A percentile compares a stretch with the other conserved stretches of the same genome.
These are phyloP conservation scores for Myriosclerotinia curreyana DNA, from an alignment of 2,329 filamentous ascomycete species.

Conservation along the genomic window DNA sequence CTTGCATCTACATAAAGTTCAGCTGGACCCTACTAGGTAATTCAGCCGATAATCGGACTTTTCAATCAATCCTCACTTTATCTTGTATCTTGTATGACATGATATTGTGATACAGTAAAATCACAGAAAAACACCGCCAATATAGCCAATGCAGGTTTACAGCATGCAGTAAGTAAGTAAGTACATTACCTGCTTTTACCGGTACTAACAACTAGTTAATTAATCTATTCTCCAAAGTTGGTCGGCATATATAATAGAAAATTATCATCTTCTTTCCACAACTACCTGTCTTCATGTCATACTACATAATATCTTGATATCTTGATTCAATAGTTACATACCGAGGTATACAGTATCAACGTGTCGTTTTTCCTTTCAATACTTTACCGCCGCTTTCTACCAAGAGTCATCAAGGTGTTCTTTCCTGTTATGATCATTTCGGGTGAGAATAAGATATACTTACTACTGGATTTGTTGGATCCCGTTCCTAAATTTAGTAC, in stretches of 20 bases:
- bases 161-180: too few relatives aligned
- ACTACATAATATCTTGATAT: background rate
- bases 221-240: background rate
- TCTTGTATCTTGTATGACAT: constrained; percentile 6
- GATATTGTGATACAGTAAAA: background rate
- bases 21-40: background rate
- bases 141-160: too few relatives aligned
- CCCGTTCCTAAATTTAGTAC: too few relatives aligned
- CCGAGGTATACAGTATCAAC: too few relatives aligned
- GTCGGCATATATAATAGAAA: background rate
- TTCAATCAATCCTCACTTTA: background rate
- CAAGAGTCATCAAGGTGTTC: background rate
- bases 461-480: too few relatives aligned
- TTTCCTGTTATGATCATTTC: too few relatives aligned
- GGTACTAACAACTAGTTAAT: background rate
- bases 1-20: background rate
- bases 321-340: background rate
- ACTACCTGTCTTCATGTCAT: background rate
- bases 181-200: background rate
- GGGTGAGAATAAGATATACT: too few relatives aligned
- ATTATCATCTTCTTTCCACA: background rate
- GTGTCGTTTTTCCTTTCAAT: too few relatives aligned
- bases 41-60: constrained; percentile 1
- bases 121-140: background rate
- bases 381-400: background rate